Percentiles rank a stretch among this genome's conserved stretches.
phyloP scores from a whole-genome alignment of 768 basidiomycete genomes.

The Suillus placidus region DNA sequence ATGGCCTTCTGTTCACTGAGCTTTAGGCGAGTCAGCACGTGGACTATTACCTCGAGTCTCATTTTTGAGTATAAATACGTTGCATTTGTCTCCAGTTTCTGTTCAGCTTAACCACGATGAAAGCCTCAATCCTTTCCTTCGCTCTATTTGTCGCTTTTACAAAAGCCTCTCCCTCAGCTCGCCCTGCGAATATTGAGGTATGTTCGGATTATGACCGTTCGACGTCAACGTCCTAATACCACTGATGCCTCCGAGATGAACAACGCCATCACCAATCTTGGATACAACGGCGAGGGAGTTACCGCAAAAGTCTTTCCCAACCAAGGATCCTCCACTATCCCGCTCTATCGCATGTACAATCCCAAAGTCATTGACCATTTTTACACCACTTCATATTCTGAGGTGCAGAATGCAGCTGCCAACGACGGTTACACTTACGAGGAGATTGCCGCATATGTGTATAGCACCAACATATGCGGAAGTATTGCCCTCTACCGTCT shows the following conservation, averaged over 20 bases:
- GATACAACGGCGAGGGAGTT: conserved; percentile 18
- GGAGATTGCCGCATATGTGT: neutral
- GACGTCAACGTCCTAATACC: neutral
- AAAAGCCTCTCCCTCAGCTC: neutral
- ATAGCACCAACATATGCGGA: neutral
- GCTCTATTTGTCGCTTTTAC: neutral
- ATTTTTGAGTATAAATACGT: neutral
- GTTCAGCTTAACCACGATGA: neutral
- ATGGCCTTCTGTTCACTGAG: no score
- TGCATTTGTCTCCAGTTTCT: neutral
- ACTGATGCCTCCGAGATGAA: conserved; percentile 16
- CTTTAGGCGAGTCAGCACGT: no score
- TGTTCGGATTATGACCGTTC: neutral
- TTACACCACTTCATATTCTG: conserved; percentile 20
- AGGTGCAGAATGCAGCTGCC: neutral
- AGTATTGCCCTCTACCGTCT: neutral
- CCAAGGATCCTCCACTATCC: conserved; percentile 15
- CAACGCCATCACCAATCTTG: conserved; percentile 15
- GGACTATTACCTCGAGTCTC: neutral
- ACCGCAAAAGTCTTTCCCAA: conserved; percentile 20
- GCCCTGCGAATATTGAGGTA: neutral
- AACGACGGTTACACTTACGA: neutral
- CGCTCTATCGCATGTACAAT: conserved; percentile 25
- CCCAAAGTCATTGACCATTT: conserved; percentile 21
- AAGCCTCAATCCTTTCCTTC: neutral